phyloP scores from a whole-genome alignment of 768 basidiomycete species.

The Leccinum disarticulatum region DNA sequence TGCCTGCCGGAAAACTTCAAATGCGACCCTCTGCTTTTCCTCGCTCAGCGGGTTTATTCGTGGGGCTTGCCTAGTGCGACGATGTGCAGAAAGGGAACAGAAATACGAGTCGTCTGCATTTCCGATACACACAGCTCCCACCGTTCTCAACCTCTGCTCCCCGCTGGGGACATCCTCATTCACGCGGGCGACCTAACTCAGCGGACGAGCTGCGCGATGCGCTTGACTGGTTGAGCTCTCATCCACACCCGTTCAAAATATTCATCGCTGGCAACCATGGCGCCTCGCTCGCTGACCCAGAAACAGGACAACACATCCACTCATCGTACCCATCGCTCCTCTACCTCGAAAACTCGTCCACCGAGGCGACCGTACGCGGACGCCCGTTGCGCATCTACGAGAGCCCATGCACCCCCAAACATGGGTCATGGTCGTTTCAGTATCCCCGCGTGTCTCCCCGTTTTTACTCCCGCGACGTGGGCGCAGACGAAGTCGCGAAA shows the following conservation, averaged over 20 bases:
- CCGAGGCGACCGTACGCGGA: conserved; percentile 7
- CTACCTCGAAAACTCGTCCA: conserved; percentile 10
- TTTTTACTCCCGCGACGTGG: not conserved
- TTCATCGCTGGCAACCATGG: conserved; percentile 14
- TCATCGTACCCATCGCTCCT: conserved; percentile 3
- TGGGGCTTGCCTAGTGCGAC: not conserved
- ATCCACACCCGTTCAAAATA: conserved; percentile 10
- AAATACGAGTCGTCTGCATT: conserved; percentile 6
- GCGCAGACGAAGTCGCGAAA: not conserved
- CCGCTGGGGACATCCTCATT: conserved; percentile 6
- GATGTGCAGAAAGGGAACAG: not conserved
- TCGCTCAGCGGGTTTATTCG: conserved; percentile 5
- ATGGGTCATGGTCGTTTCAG: conserved; percentile 10
- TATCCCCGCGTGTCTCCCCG: conserved; percentile 9
- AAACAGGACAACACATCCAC: not conserved
- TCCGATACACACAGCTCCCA: conserved; percentile 12
- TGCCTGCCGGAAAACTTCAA: too few species aligned
- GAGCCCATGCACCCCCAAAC: conserved; percentile 10
- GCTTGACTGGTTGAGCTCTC: conserved; percentile 9
- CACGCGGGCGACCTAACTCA: conserved; percentile 10
- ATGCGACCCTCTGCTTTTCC: conserved; percentile 3
- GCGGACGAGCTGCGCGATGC: conserved; percentile 3
- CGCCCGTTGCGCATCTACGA: conserved; percentile 7
- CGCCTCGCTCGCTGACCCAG: conserved; percentile 2
- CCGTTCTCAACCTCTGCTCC: conserved; percentile 5